A percentile compares a stretch with the other conserved stretches of the same genome.
Evolutionary conservation across 495 filamentous ascomycete genomes (phyloP).

Genomic region (Xylona heveae): DNA sequence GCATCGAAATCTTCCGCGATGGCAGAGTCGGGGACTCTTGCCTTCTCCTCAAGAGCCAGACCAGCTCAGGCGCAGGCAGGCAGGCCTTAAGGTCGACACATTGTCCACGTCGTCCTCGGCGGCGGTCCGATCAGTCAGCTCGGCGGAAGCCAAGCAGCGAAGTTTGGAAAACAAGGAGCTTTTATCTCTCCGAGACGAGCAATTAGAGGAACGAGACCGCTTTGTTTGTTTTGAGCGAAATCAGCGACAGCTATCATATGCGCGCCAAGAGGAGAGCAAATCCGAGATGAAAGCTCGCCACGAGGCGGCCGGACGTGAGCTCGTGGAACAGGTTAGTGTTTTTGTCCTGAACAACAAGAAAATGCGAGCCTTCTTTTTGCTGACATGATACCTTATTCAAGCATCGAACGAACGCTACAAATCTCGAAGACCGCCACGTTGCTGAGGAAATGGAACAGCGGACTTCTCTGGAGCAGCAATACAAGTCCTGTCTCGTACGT

Average conservation of each 20-base stretch:
- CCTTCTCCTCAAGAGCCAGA: too few species aligned
- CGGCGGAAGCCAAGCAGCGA: conserved; percentile 21
- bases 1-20: conserved; percentile 97
- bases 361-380: too few species aligned
- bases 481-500: conserved; percentile 40
- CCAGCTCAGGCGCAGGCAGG: too few species aligned
- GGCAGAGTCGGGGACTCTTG: too few species aligned
- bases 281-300: conserved; percentile 20
- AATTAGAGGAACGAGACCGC: conserved; percentile 33
- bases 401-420: conserved; percentile 26
- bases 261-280: conserved; percentile 20
- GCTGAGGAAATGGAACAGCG: conserved; percentile 44
- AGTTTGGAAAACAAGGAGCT: conserved; percentile 27
- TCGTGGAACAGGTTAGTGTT: conserved; percentile 7
- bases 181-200: conserved; percentile 25
- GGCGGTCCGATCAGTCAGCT: too few species aligned
- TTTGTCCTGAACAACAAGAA: conserved; percentile 17
- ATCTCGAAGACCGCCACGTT: conserved; percentile 55
- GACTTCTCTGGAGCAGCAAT: conserved; percentile 24
- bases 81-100: too few species aligned
- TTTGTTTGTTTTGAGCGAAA: conserved; percentile 31
- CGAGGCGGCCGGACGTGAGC: conserved; percentile 22
- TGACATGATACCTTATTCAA: conserved; percentile 16
- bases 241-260: conserved; percentile 31
- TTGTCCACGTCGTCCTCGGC: too few species aligned